Base-by-base conservation (phyloP, 257 asterid species). In the Fraxinus cuspidata region DNA sequence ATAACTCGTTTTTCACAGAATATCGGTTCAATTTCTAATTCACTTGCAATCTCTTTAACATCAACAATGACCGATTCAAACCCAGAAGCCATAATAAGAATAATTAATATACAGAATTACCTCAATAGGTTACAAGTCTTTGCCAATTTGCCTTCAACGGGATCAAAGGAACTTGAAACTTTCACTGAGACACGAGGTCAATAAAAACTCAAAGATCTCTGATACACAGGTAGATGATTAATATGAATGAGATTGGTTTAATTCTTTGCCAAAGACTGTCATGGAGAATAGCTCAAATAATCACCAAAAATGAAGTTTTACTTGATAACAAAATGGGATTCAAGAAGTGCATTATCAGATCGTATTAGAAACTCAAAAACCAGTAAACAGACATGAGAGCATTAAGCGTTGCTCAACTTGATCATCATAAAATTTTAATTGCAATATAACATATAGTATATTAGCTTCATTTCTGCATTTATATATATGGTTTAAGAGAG, bases 101-200 rank as follows among this genome's bases (percentile, higher is more conserved):
- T n/a, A n/a, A n/a, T n/a, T n/a, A n/a, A n/a, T n/a, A n/a, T n/a
- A n/a, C n/a, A n/a, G n/a, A n/a, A n/a, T n/a, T n/a, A n/a, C n/a
- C n/a, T n/a, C n/a, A n/a, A n/a, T n/a, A n/a, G n/a, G n/a, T n/a
- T n/a, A n/a, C n/a, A n/a, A n/a, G n/a, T n/a, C n/a, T n/a, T n/a
- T n/a, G n/a, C n/a, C n/a, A n/a, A n/a, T n/a, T n/a, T n/a, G n/a
- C n/a, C n/a, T n/a, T n/a, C 29, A 8, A 60, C 27, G 3, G 12
- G 68, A 23, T 60, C 29, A 78, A 53, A 79, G 29, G 73, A 64
- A 71, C 77, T 71, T 72, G 44, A 15, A 38, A 71, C 31, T 76
- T 70, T 68, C 77, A 76, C 3, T 42, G 34, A 35, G 18, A 64
- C 35, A 13, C 0, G 12, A 31, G 4, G 75, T 75, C 21, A 21